Evolutionary conservation across 441 rosid genomes (phyloP).

Genomic region (Cnidoscolus chayamansa): DNA sequence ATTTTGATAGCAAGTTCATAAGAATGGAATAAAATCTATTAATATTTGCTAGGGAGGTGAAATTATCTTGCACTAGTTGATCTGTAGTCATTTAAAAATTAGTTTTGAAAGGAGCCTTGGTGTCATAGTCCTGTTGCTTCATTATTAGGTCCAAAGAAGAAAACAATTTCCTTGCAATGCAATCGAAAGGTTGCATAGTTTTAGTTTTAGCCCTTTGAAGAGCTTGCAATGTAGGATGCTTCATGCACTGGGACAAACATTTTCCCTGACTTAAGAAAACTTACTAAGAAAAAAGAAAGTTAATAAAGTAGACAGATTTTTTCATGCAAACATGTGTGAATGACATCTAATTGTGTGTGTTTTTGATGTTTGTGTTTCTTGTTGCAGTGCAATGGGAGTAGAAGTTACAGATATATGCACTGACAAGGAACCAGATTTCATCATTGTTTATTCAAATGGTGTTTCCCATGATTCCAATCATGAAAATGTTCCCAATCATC

Average conservation of each 20-base stretch:
- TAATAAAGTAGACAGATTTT: background rate
- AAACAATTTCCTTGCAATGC: background rate
- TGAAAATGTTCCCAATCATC: slow-evolving; percentile 42
- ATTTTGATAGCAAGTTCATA: background rate
- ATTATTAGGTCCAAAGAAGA: background rate
- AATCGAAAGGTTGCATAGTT: background rate
- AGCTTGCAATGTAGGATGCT: background rate
- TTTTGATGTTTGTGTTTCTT: slow-evolving; percentile 16
- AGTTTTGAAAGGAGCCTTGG: background rate
- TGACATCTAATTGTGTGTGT: background rate
- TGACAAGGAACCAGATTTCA: slow-evolving; percentile 80
- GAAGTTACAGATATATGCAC: slow-evolving; percentile 69
- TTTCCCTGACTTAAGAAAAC: background rate
- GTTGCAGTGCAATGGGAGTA: slow-evolving; percentile 51
- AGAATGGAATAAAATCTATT: background rate
- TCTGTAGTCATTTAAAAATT: slow-evolving; percentile 1
- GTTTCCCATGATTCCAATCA: slow-evolving; percentile 40
- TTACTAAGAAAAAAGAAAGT: background rate
- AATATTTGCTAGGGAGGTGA: background rate
- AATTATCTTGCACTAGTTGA: background rate
- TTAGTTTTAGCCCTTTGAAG: background rate
- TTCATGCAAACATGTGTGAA: slow-evolving; percentile 5
- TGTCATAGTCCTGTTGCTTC: background rate
- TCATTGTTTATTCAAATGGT: slow-evolving; percentile 47
- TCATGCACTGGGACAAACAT: background rate